Evolutionary conservation across 345 rosid species (phyloP).

Genomic region (Euphorbia lathyris): DNA sequence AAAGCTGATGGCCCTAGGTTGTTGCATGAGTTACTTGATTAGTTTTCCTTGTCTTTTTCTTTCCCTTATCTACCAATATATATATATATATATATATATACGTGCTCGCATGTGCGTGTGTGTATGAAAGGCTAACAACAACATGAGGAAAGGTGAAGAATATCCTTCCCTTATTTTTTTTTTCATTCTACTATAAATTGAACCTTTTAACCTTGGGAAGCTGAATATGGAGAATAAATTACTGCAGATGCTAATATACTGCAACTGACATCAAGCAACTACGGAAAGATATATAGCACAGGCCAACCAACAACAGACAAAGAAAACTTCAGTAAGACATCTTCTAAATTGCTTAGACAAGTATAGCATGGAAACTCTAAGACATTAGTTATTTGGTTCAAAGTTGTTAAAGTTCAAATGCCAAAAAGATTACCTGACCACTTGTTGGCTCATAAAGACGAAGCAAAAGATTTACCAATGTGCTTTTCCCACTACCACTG

Average conservation of each 20-base stretch:
- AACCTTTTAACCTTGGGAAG: not conserved
- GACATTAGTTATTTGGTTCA: not conserved
- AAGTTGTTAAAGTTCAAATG: not conserved
- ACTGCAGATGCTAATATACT: not conserved
- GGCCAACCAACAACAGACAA: slow-evolving; percentile 1
- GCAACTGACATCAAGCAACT: not conserved
- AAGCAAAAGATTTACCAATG: slow-evolving; percentile 80
- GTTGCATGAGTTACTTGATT: too few species aligned
- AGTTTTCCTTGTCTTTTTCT: too few species aligned
- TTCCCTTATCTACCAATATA: too few species aligned
- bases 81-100: too few species aligned
- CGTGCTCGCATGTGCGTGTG: too few species aligned
- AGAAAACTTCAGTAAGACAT: not conserved
- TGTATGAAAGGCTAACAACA: too few species aligned
- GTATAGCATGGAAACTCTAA: not conserved
- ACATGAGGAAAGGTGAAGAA: not conserved
- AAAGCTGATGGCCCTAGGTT: not conserved
- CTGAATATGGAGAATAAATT: not conserved
- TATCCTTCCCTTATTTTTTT: not conserved
- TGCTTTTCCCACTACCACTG: slow-evolving; percentile 98
- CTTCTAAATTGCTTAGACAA: slow-evolving; percentile 3
- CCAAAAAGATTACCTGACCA: slow-evolving; percentile 62
- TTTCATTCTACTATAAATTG: not conserved
- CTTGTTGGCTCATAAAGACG: slow-evolving; percentile 80
- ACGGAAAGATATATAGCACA: not conserved